Conservation (phyloP, 495 filamentous ascomycete species). For the Lasiosphaeria ovina region DNA sequence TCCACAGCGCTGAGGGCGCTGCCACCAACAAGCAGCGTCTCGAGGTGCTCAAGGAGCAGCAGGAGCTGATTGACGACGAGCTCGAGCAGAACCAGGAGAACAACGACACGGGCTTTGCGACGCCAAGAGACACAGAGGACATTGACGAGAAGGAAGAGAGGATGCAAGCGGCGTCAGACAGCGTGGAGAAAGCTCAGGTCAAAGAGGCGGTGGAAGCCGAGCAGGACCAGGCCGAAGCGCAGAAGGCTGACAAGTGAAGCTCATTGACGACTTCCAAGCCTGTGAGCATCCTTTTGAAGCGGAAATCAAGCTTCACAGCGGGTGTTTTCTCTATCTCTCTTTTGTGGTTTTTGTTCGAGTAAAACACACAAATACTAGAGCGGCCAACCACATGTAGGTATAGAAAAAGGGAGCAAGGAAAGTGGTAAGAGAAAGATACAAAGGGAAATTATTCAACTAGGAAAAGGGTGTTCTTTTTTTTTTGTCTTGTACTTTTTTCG, state of each 20-base stretch:
- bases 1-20: conserved; percentile 93
- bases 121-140: conserved; percentile 80
- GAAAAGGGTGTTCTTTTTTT: neutral
- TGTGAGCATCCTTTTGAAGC: too few species aligned
- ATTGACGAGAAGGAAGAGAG: conserved; percentile 63
- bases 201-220: conserved; percentile 46
- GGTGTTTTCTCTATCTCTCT: neutral
- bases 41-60: conserved; percentile 98
- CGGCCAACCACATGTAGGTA: conserved; percentile 1
- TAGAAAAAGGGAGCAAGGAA: neutral
- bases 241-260: conserved; percentile 14
- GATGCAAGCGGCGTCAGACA: conserved; percentile 34
- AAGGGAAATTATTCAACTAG: neutral
- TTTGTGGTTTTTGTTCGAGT: neutral
- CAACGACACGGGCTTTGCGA: conserved; percentile 66
- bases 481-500: neutral
- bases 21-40: conserved; percentile 98
- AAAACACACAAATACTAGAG: neutral
- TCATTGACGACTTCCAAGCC: too few species aligned
- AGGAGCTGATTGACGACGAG: conserved; percentile 97
- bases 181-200: conserved; percentile 40
- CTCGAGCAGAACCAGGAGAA: conserved; percentile 82
- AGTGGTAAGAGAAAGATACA: neutral
- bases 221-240: conserved; percentile 31
- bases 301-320: neutral